Evolutionary conservation across 768 basidiomycete species (phyloP).

Genomic region (Epithele typhae): DNA sequence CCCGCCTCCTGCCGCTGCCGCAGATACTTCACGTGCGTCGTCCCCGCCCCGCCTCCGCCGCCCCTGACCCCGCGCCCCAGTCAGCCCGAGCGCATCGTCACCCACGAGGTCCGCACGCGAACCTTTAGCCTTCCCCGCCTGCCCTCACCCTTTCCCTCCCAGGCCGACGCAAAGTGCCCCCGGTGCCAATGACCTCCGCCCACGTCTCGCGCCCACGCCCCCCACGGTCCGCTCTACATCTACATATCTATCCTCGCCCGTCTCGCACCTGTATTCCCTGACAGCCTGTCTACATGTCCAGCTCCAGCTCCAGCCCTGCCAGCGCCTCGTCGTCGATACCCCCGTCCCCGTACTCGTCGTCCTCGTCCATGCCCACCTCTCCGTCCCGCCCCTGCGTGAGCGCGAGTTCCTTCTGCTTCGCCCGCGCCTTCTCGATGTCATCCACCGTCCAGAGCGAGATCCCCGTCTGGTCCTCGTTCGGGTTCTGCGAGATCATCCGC

Average conservation of each 20-base stretch:
- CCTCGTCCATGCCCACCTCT: constrained; percentile 30
- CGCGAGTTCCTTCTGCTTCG: constrained; percentile 68
- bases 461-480: constrained; percentile 93
- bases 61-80: constrained; percentile 22
- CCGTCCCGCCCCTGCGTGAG: constrained; percentile 42
- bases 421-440: constrained; percentile 83
- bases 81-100: constrained; percentile 51
- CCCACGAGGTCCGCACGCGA: constrained; percentile 35
- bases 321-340: constrained; percentile 30
- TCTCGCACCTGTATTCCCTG: constrained; percentile 6
- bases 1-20: constrained; percentile 14
- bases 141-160: not conserved
- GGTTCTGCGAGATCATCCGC: constrained; percentile 97
- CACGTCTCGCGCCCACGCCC: not conserved
- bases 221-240: not conserved
- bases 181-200: constrained; percentile 3
- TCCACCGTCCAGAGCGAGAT: constrained; percentile 93
- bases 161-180: constrained; percentile 9
- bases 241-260: constrained; percentile 4
- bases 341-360: constrained; percentile 44
- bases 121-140: not conserved
- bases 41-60: not conserved
- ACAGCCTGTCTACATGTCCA: constrained; percentile 20
- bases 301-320: constrained; percentile 24
- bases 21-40: constrained; percentile 52